These are phyloP conservation scores for Pisolithus microcarpus DNA, from an alignment of 768 basidiomycete species.

Conservation along the genomic window DNA sequence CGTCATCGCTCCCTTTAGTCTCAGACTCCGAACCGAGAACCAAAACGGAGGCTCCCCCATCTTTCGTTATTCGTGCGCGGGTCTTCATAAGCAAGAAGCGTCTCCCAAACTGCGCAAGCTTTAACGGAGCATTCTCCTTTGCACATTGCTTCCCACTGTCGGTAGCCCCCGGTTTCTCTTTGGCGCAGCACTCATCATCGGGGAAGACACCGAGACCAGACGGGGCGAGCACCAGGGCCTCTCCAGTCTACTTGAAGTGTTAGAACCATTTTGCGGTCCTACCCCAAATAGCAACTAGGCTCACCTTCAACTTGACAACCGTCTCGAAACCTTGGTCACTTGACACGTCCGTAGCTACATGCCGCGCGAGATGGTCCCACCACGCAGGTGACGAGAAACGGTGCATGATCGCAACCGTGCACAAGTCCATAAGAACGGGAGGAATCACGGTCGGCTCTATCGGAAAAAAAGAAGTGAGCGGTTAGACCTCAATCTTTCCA, in stretches of 20 bases:
- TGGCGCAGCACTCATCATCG: conserved; percentile 4
- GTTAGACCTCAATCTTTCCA: too few relatives aligned
- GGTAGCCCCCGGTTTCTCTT: neutral
- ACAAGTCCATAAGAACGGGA: conserved; percentile 58
- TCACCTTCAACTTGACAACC: conserved; percentile 58
- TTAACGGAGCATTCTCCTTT: conserved; percentile 6
- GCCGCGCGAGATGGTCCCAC: conserved; percentile 64
- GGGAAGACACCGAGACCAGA: conserved; percentile 46
- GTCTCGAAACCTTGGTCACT: conserved; percentile 55
- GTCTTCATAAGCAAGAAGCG: conserved; percentile 56
- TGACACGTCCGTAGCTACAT: conserved; percentile 59
- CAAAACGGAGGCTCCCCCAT: conserved; percentile 59
- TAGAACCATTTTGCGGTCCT: neutral
- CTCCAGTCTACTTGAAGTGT: conserved; percentile 46
- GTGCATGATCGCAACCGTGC: conserved; percentile 56
- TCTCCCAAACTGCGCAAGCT: conserved; percentile 46
- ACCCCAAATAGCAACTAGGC: conserved; percentile 1
- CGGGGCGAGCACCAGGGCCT: conserved; percentile 63
- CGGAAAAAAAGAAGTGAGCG: neutral
- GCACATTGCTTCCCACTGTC: conserved; percentile 1
- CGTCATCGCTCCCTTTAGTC: neutral
- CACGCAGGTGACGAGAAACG: conserved; percentile 71
- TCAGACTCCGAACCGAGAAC: conserved; percentile 11
- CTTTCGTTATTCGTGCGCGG: conserved; percentile 50
- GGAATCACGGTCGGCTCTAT: conserved; percentile 70